Evolutionary conservation across 2,329 filamentous ascomycete species (phyloP).

Genomic region (Plenodomus lindquistii): DNA sequence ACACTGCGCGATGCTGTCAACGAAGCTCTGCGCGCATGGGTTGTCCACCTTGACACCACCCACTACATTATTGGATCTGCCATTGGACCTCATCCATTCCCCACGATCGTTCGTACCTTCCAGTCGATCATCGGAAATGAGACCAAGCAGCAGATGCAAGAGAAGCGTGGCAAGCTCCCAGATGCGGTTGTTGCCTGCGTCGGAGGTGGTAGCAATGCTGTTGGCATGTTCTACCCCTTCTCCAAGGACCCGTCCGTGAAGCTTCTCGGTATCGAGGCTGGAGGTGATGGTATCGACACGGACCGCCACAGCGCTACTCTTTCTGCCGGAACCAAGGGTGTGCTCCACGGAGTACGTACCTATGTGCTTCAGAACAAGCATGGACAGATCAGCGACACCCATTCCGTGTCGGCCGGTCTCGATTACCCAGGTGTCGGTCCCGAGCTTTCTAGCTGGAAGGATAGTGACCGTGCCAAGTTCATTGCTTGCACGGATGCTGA

Average conservation of each 20-base stretch:
- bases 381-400: conserved; percentile 92
- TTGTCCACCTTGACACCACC: conserved; percentile 86
- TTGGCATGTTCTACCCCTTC: conserved; percentile 99
- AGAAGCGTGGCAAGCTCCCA: conserved; percentile 83
- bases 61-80: conserved; percentile 99
- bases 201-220: conserved; percentile 91
- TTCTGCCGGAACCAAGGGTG: conserved; percentile 82
- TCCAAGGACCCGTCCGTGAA: conserved; percentile 81
- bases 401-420: conserved; percentile 93
- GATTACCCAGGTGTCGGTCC: conserved; percentile 98
- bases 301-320: conserved; percentile 84
- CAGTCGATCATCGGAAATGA: conserved; percentile 95
- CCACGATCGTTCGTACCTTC: conserved; percentile 95
- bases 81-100: conserved; percentile 97
- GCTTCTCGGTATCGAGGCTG: conserved; percentile 91
- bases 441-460: conserved; percentile 92
- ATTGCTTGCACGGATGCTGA: conserved; percentile 89
- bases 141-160: conserved; percentile 88
- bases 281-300: conserved; percentile 89
- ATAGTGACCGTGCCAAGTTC: conserved; percentile 82
- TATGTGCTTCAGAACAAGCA: conserved; percentile 92
- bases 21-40: conserved; percentile 92
- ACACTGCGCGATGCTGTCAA: conserved; percentile 73
- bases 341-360: conserved; percentile 92
- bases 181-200: conserved; percentile 97